These are phyloP conservation scores for Starmerella scarabaei DNA, from an alignment of 805 yeast genomes.

Conservation along the genomic window DNA sequence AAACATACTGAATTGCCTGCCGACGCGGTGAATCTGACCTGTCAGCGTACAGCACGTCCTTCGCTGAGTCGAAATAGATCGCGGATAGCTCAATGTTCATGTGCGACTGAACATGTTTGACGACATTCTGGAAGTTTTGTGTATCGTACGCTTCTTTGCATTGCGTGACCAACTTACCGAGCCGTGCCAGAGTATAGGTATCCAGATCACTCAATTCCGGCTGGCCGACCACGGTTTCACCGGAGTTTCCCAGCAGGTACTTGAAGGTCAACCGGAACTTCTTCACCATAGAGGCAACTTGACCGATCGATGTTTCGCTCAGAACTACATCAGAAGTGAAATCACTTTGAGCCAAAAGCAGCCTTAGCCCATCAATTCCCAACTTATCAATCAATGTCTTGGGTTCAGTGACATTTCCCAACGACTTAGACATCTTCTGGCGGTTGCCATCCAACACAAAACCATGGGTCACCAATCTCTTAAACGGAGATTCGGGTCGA, in stretches of 20 bases:
- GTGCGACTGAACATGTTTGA: slow-evolving; percentile 55
- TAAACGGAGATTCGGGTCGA: slow-evolving; percentile 47
- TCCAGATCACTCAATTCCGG: slow-evolving; percentile 32
- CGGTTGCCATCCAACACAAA: slow-evolving; percentile 79
- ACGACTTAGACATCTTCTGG: slow-evolving; percentile 84
- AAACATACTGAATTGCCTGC: slow-evolving; percentile 51
- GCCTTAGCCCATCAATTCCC: slow-evolving; percentile 82
- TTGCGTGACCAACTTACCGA: slow-evolving; percentile 35
- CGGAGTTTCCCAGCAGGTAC: slow-evolving; percentile 69
- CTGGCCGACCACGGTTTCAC: slow-evolving; percentile 20
- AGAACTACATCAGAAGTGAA: slow-evolving; percentile 69
- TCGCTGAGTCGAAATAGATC: slow-evolving; percentile 70
- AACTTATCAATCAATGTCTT: slow-evolving; percentile 45
- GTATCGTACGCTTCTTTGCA: slow-evolving; percentile 37
- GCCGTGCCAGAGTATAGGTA: slow-evolving; percentile 44
- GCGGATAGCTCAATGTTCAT: slow-evolving; percentile 68
- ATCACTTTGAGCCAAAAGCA: slow-evolving; percentile 83
- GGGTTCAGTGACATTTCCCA: slow-evolving; percentile 73
- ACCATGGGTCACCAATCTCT: slow-evolving; percentile 77
- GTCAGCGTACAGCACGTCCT: slow-evolving; percentile 77
- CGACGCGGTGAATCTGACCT: slow-evolving; percentile 36
- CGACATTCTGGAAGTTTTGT: slow-evolving; percentile 56
- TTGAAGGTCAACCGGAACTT: slow-evolving; percentile 72
- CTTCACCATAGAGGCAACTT: slow-evolving; percentile 68
- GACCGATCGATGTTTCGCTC: slow-evolving; percentile 56